Conservation (phyloP, 805 yeast species). For the Starmerella ratchasimensis region DNA sequence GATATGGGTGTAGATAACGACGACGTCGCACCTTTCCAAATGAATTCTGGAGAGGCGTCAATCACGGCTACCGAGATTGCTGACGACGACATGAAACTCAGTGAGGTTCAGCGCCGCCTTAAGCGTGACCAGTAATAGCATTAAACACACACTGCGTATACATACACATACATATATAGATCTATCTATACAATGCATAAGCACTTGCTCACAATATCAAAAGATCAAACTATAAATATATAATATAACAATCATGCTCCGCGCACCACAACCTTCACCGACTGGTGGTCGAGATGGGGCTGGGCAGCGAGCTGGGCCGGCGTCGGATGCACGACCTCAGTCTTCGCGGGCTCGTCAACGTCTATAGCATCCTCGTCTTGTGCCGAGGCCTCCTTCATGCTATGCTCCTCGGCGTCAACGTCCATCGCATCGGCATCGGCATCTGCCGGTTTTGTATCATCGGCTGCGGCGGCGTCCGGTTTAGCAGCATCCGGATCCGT, state of each 20-base stretch:
- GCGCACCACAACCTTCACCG: conserved; percentile 8
- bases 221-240: no score
- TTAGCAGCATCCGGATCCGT: no score
- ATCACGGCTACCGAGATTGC: background rate
- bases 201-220: no score
- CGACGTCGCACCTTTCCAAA: conserved; percentile 3
- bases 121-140: background rate
- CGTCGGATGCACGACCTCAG: conserved; percentile 2
- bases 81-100: conserved; percentile 12
- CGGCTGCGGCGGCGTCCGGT: no score
- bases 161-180: no score
- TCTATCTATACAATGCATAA: no score
- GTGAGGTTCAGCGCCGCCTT: conserved; percentile 1
- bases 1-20: conserved; percentile 77
- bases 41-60: no score
- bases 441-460: no score
- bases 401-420: conserved; percentile 9
- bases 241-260: no score
- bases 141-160: background rate
- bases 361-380: background rate
- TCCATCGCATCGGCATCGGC: conserved; percentile 3
- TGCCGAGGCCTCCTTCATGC: background rate
- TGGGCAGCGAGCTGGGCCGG: conserved; percentile 10
- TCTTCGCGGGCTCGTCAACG: conserved; percentile 1
- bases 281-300: conserved; percentile 8